Percentiles rank a stretch among this genome's conserved stretches.
Evolutionary conservation across 257 asterid species (phyloP).

Genomic region (Capsicum baccatum): DNA sequence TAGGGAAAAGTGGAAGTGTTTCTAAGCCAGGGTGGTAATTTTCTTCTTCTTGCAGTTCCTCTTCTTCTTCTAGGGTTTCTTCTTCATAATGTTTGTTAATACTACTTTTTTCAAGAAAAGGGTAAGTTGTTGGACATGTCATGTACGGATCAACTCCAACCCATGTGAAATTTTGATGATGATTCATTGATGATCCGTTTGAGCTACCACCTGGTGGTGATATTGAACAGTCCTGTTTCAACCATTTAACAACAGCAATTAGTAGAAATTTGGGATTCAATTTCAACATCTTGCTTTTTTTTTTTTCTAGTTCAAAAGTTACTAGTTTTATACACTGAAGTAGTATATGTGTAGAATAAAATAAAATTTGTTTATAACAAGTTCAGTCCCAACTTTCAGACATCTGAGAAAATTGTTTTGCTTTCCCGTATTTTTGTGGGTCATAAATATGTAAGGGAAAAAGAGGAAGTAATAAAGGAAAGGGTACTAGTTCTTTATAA

Average conservation of each 20-base stretch:
- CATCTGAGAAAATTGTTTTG: background rate
- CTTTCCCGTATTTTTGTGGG: background rate
- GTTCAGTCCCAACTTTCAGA: background rate
- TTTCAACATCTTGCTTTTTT: background rate
- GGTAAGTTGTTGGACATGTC: constrained; percentile 48
- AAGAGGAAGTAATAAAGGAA: background rate
- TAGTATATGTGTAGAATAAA: background rate
- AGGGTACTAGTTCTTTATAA: background rate
- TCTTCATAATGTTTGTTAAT: constrained; percentile 33
- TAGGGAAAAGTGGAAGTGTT: constrained; percentile 92
- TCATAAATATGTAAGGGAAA: background rate
- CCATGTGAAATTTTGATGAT: constrained; percentile 59
- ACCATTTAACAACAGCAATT: background rate
- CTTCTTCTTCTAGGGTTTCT: constrained; percentile 65
- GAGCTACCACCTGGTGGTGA: background rate
- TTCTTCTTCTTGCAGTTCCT: constrained; percentile 42
- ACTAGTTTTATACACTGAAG: background rate
- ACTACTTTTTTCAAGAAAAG: constrained; percentile 63
- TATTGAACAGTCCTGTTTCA: constrained; percentile 22
- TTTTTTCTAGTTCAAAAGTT: background rate
- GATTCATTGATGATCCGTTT: constrained; percentile 22
- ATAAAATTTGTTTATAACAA: background rate
- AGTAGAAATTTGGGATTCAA: background rate
- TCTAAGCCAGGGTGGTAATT: constrained; percentile 47
- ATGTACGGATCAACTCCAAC: constrained; percentile 48